Conservation (phyloP, 2,329 filamentous ascomycete species). For the Dactylellina cionopaga region DNA sequence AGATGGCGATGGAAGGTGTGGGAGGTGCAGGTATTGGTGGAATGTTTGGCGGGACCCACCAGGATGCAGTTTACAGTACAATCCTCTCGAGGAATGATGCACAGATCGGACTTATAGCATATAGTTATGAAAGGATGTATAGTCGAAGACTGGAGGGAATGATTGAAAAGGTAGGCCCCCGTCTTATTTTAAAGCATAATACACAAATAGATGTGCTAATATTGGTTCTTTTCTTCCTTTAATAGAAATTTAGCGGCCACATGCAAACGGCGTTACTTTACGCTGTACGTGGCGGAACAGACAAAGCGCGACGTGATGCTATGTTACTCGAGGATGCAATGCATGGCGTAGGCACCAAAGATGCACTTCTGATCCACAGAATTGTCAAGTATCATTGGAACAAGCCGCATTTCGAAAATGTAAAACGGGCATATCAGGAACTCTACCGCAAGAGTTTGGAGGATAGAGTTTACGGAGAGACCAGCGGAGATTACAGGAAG, state of each 20-base stretch:
- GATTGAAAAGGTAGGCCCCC: constrained; percentile 69
- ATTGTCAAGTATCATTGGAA: constrained; percentile 88
- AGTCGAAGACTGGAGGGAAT: constrained; percentile 75
- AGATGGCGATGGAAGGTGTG: constrained; percentile 79
- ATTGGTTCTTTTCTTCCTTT: not conserved
- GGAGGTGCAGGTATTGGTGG: constrained; percentile 81
- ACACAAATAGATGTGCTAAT: not conserved
- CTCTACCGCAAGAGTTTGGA: constrained; percentile 74
- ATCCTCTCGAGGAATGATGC: constrained; percentile 69
- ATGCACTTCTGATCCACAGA: constrained; percentile 77
- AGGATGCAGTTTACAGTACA: constrained; percentile 38
- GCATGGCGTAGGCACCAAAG: constrained; percentile 87
- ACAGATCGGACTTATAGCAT: constrained; percentile 83
- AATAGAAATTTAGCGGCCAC: constrained; percentile 81
- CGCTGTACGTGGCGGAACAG: constrained; percentile 81
- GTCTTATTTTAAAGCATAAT: not conserved
- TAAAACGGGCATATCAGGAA: constrained; percentile 80
- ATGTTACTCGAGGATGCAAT: constrained; percentile 82
- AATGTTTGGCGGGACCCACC: constrained; percentile 73
- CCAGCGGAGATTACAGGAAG: constrained; percentile 81
- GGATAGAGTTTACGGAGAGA: constrained; percentile 79
- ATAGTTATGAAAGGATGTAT: constrained; percentile 79
- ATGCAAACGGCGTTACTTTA: constrained; percentile 89
- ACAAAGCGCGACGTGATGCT: constrained; percentile 70
- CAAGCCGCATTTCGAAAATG: constrained; percentile 75